These are phyloP conservation scores for Populus hybrid DNA, from an alignment of 441 rosid genomes.

Conservation along the genomic window DNA sequence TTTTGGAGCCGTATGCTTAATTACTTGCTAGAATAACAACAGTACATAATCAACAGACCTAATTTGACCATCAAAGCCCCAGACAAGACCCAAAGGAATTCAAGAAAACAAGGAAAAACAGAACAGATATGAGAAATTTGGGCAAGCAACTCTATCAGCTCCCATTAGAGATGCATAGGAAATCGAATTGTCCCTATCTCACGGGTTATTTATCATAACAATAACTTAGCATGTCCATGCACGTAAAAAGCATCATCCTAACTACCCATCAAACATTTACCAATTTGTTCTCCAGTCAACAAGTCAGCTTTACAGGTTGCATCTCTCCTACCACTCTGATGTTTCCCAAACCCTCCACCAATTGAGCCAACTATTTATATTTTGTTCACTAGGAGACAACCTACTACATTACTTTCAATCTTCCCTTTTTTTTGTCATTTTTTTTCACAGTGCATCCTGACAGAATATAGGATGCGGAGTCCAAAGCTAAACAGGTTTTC, in stretches of 20 bases:
- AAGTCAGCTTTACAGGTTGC: constrained; percentile 45
- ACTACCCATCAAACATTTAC: constrained; percentile 21
- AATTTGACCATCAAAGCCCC: background rate
- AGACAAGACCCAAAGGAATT: background rate
- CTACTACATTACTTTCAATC: background rate
- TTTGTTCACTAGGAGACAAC: constrained; percentile 28
- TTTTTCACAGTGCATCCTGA: constrained; percentile 15
- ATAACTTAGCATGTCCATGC: constrained; percentile 31
- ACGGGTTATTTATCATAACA: constrained; percentile 27
- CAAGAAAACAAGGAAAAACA: background rate
- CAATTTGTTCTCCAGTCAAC: constrained; percentile 30
- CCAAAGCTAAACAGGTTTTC: constrained; percentile 18
- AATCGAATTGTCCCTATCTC: constrained; percentile 27
- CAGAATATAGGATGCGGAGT: constrained; percentile 13
- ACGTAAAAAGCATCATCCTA: constrained; percentile 35
- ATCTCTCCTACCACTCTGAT: constrained; percentile 13
- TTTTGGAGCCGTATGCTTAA: background rate
- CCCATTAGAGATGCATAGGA: constrained; percentile 20
- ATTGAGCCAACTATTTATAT: constrained; percentile 10
- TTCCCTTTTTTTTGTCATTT: background rate
- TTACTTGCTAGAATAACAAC: background rate
- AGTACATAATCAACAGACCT: background rate
- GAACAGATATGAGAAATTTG: background rate
- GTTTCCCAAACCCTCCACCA: constrained; percentile 9
- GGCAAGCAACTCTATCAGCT: constrained; percentile 7